These are phyloP conservation scores for Cylindrotheca fusiformis DNA, from an alignment of 108 stramenopile genomes.

Conservation along the genomic window DNA sequence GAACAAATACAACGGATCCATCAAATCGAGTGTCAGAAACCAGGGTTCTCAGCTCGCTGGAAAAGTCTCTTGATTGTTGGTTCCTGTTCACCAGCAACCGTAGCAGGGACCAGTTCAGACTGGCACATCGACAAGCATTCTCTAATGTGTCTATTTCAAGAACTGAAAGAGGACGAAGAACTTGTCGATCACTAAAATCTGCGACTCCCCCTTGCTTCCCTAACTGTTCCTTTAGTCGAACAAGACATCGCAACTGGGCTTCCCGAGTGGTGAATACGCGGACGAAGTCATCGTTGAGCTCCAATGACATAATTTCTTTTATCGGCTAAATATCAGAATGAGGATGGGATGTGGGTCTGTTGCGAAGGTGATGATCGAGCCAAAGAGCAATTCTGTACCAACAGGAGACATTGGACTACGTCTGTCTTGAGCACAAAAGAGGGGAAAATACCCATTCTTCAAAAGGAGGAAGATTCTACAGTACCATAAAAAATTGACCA, in stretches of 20 bases:
- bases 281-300: neutral
- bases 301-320: neutral
- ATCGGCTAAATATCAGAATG: too few species aligned
- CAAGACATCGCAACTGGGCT: neutral
- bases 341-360: too few species aligned
- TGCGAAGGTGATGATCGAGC: too few species aligned
- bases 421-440: too few species aligned
- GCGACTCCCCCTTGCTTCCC: neutral
- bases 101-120: constrained; percentile 44
- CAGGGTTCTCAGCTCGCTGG: constrained; percentile 28
- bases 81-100: constrained; percentile 11
- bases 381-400: too few species aligned
- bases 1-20: constrained; percentile 35
- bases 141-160: constrained; percentile 18
- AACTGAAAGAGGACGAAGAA: constrained; percentile 15
- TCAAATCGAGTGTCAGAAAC: constrained; percentile 47
- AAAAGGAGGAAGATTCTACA: too few species aligned
- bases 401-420: too few species aligned
- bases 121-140: constrained; percentile 20
- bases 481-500: too few species aligned
- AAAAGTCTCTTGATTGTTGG: constrained; percentile 4
- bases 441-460: too few species aligned
- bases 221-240: neutral
- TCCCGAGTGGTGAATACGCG: neutral
- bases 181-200: neutral